A percentile compares a stretch with the other conserved stretches of the same genome.
Conservation (phyloP, 805 yeast genomes). For the Myxozyma monticola region DNA sequence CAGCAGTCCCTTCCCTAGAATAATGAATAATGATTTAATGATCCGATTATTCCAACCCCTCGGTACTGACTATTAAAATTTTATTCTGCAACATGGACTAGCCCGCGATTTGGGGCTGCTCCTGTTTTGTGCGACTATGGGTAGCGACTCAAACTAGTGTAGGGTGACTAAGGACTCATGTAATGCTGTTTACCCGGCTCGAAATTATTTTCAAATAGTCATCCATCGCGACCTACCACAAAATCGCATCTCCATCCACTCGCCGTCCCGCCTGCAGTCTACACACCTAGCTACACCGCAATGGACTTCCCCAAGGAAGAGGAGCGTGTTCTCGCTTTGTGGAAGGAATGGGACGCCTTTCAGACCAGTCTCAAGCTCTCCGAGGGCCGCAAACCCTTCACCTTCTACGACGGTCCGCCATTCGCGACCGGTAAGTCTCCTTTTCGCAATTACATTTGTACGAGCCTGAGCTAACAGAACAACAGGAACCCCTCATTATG, state of each 20-base stretch:
- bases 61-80: too few species aligned
- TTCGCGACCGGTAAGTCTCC: conserved; percentile 69
- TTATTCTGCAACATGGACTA: too few species aligned
- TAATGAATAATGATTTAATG: too few species aligned
- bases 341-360: conserved; percentile 96
- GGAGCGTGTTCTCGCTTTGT: conserved; percentile 70
- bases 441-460: background rate
- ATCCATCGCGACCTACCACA: background rate
- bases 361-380: conserved; percentile 79
- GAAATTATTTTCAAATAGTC: background rate
- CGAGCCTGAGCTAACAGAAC: background rate
- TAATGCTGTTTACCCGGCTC: background rate
- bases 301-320: conserved; percentile 82
- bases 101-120: too few species aligned
- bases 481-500: conserved; percentile 96
- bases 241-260: background rate
- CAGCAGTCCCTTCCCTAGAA: too few species aligned
- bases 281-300: background rate
- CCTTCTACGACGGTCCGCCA: conserved; percentile 99
- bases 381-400: conserved; percentile 80
- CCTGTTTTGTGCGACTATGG: too few species aligned
- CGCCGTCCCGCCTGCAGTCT: background rate
- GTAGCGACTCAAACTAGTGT: too few species aligned
- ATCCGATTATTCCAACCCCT: too few species aligned
- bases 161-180: too few species aligned